Percentiles rank a stretch among this genome's conserved stretches.
These are phyloP conservation scores for Filobasidium floriforme DNA, from an alignment of 768 basidiomycete species.

Conservation along the genomic window DNA sequence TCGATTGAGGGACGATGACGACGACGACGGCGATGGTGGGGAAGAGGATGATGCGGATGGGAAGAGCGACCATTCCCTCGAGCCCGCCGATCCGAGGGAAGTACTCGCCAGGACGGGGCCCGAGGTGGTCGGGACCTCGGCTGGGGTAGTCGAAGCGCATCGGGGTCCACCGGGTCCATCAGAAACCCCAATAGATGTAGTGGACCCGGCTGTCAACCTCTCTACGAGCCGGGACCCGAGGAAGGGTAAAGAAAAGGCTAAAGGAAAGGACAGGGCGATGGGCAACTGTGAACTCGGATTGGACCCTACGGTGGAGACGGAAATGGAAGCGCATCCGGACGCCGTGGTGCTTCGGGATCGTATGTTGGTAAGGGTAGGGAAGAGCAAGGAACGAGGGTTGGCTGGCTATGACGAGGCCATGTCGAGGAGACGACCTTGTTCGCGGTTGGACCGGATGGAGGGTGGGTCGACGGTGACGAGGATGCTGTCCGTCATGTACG, in stretches of 20 bases:
- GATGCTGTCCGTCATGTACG: not conserved
- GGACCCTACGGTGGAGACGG: not conserved
- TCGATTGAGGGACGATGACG: not conserved
- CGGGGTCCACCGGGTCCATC: constrained; percentile 13
- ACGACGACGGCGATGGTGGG: no score
- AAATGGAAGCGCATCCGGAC: not conserved
- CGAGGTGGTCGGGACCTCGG: constrained; percentile 58
- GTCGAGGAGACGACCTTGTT: constrained; percentile 57
- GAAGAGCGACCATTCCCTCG: not conserved
- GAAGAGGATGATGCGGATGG: constrained; percentile 5
- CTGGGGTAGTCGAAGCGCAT: constrained; percentile 52
- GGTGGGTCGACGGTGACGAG: constrained; percentile 30
- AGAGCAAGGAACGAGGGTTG: constrained; percentile 50
- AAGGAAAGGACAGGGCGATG: constrained; percentile 1
- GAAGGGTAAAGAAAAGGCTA: constrained; percentile 23
- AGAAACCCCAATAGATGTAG: no score
- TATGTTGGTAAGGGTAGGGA: constrained; percentile 73
- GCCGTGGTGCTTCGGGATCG: constrained; percentile 51
- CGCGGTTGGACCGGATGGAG: constrained; percentile 49
- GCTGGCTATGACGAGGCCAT: constrained; percentile 30
- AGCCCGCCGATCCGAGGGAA: constrained; percentile 54
- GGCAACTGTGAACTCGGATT: constrained; percentile 12
- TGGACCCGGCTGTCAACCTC: no score
- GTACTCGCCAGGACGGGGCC: constrained; percentile 60
- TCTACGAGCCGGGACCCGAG: constrained; percentile 27